Base-by-base conservation (phyloP, 257 asterid species). In the Salvia splendens region DNA sequence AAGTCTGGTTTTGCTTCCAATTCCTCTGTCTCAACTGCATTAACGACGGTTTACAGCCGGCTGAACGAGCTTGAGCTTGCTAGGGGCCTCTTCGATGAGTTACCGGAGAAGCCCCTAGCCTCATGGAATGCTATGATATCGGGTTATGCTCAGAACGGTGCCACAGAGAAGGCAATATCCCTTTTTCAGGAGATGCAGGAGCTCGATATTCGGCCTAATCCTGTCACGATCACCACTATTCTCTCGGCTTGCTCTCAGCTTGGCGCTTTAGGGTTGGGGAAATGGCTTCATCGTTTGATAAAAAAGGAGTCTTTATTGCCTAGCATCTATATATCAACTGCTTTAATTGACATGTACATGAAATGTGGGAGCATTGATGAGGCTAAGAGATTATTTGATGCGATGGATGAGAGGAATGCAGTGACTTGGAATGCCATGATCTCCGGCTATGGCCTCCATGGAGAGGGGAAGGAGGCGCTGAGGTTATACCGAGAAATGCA, bases 91-190 rank as follows among this genome's bases (percentile, higher is more conserved):
- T 92, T 92, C 68, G 84, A 92, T 17, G 96, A 89, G 75, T 75
- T 86, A 42, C 67, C 77, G 30, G 30, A 83, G 9, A 92, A 83
- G 73, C 82, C 83, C 59, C 72, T 92, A 77, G 96, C 88, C 16
- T 84, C 92, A 20, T 88, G 97, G 97, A 92, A 92, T 36, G 88
- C 98, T 42, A 90, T 92, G 96, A 87, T 92, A 73, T 92, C 97
- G 5, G 98, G 96, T 36, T 90, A 88, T 74, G 86, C 96, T 8
- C 97, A 92, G 67, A 89, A 86, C 48, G 97, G 97, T 12, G 80
- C 79, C 36, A 86, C 96, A 4, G 92, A 24, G 30, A 24, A 24
- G 30, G 30, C 30, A 24, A 24, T 24, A 24, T 2, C 30, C 30
- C 30, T 24, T 24, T 24, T 24, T 24, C 30, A 24, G 2, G 30